Base-by-base conservation (phyloP, 257 asterid species). In the Ligustrum vulgare region DNA sequence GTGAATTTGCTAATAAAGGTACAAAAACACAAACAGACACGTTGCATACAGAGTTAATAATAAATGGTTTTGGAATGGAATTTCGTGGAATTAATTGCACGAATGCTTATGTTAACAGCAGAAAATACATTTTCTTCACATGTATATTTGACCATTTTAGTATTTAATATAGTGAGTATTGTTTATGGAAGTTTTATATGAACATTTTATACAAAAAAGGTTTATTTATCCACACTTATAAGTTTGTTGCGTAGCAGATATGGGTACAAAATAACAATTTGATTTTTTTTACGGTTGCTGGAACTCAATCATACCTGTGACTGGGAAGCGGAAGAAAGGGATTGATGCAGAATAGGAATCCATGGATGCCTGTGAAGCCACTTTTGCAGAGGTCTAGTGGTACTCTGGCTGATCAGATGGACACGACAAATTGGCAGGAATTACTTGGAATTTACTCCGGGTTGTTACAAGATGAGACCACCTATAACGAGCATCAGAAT, bases 361-460 rank as follows among this genome's bases (percentile, higher is more conserved):
- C 33, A 60, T 1, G 67, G 67, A 23, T 60, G 25, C 34, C 35
- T 22, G 67, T 70, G n/a, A 71, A 70, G 74, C 74, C 77, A 49
- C 34, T 25, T 36, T 28, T 49, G 79, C 45, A n/a, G 43, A 34
- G 47, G 58, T 58, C 85, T 3, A 69, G 34, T 37, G 77, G 67
- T 4, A 36, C 34, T 34, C 67, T 64, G n/a, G 67, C 33, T 72
- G 78, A 77, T 65, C 70, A 71, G 70, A 35, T 28, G 34, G 78
- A 68, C 15, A 45, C n/a, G 4, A 12, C 54, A 9, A 75, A 78
- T 31, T 74, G 75, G 79, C 41, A 72, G 23, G 75, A 79, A 63
- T 36, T 81, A 56, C 60, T 84, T 3, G 86, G 78, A 58, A 32
- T 81, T 13, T 79, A 77, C 69, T 73, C 71, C 10, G 77, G 35